Evolutionary conservation across 805 yeast genomes (phyloP).

Genomic region (Suhomyces canberraensis): DNA sequence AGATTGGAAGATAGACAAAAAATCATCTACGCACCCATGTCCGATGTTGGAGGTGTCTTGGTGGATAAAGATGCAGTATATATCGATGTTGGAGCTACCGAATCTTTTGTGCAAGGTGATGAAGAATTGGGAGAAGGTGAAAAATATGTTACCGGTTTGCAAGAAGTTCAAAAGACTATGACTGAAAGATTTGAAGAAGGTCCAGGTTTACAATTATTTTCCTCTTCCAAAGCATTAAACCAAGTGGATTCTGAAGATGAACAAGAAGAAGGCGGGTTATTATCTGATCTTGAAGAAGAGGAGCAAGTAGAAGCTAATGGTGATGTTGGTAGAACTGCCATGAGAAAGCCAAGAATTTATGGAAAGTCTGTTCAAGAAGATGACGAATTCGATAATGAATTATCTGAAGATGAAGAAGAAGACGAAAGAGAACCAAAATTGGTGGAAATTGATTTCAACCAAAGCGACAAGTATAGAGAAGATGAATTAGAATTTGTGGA

Average conservation of each 20-base stretch:
- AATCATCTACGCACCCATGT: slow-evolving; percentile 97
- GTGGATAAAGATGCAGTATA: slow-evolving; percentile 98
- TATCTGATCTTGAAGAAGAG: slow-evolving; percentile 32
- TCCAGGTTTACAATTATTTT: slow-evolving; percentile 74
- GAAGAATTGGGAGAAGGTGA: slow-evolving; percentile 79
- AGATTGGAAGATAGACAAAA: slow-evolving; percentile 93
- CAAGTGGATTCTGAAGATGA: slow-evolving; percentile 37
- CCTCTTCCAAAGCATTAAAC: slow-evolving; percentile 51
- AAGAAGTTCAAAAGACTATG: slow-evolving; percentile 60
- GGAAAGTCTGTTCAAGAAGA: slow-evolving; percentile 51
- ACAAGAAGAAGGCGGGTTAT: slow-evolving; percentile 27
- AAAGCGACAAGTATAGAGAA: slow-evolving; percentile 29
- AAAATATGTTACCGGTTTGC: slow-evolving; percentile 76
- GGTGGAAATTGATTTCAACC: slow-evolving; percentile 48
- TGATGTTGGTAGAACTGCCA: slow-evolving; percentile 59
- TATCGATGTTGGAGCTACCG: slow-evolving; percentile 68
- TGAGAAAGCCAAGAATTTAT: slow-evolving; percentile 58
- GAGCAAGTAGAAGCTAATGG: slow-evolving; percentile 27
- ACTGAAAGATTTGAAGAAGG: slow-evolving; percentile 56
- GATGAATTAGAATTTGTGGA: slow-evolving; percentile 43
- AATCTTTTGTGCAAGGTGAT: slow-evolving; percentile 54
- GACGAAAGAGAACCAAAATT: slow-evolving; percentile 39
- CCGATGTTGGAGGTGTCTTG: slow-evolving; percentile 97
- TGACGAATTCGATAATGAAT: slow-evolving; percentile 40
- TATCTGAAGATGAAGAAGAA: slow-evolving; percentile 36